Conservation (phyloP, 2,329 filamentous ascomycete species). For the Cryphonectria carpinicola region DNA sequence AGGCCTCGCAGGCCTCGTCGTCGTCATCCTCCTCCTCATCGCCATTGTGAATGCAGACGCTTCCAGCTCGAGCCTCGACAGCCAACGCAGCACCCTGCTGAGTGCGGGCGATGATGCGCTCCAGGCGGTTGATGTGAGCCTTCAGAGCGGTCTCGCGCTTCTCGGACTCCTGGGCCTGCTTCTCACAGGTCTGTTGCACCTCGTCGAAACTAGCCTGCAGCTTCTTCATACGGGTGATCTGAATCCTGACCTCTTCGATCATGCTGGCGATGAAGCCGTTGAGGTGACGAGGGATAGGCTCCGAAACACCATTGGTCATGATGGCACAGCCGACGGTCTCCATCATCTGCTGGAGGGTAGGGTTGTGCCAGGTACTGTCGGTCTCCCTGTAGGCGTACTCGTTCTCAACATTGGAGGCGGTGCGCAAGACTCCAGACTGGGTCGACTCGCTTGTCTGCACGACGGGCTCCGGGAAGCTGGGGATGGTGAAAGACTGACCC, state of each 20-base stretch:
- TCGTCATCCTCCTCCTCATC: slow-evolving; percentile 1
- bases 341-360: slow-evolving; percentile 28
- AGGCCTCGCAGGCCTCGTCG: too few species aligned
- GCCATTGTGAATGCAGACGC: slow-evolving; percentile 23
- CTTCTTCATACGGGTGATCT: slow-evolving; percentile 3
- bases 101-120: slow-evolving; percentile 26
- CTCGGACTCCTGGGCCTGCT: slow-evolving; percentile 25
- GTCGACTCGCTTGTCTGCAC: slow-evolving; percentile 19
- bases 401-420: neutral
- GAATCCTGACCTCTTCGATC: slow-evolving; percentile 25
- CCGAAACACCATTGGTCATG: slow-evolving; percentile 24
- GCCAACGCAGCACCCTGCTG: slow-evolving; percentile 23
- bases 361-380: slow-evolving; percentile 26
- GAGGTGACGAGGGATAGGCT: slow-evolving; percentile 29
- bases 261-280: slow-evolving; percentile 26
- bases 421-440: slow-evolving; percentile 2
- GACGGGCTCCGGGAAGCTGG: slow-evolving; percentile 14
- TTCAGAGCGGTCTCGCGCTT: slow-evolving; percentile 24
- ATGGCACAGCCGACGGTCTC: slow-evolving; percentile 27
- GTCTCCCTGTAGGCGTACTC: slow-evolving; percentile 13
- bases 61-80: slow-evolving; percentile 23
- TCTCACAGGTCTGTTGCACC: slow-evolving; percentile 13
- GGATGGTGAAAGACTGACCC: slow-evolving; percentile 3
- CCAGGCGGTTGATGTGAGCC: slow-evolving; percentile 27
- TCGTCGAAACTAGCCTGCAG: slow-evolving; percentile 8